A percentile compares a stretch with the other conserved stretches of the same genome.
These are phyloP conservation scores for Austroboletus niveus DNA, from an alignment of 1,284 basidiomycete genomes.

Conservation along the genomic window DNA sequence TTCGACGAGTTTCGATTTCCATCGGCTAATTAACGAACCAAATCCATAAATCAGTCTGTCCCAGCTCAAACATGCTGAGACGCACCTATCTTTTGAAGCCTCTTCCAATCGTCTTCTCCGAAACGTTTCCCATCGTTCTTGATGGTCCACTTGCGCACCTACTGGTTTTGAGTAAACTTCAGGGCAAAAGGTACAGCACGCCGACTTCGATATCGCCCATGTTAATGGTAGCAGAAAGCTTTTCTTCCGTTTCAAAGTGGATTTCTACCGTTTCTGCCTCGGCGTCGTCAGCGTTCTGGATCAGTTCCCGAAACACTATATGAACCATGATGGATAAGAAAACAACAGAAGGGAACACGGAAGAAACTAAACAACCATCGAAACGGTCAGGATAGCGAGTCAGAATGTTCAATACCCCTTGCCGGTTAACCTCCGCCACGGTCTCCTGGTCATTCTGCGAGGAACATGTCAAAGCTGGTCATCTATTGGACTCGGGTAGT, in stretches of 20 bases:
- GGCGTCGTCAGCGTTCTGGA: slow-evolving; percentile 96
- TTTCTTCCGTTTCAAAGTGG: slow-evolving; percentile 63
- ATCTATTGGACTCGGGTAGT: too few species aligned
- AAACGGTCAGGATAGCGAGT: slow-evolving; percentile 23
- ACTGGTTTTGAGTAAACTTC: neutral
- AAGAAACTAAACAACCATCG: slow-evolving; percentile 3
- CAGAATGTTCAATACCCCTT: slow-evolving; percentile 20
- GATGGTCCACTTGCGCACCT: slow-evolving; percentile 66
- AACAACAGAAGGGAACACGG: neutral
- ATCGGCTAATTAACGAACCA: slow-evolving; percentile 47
- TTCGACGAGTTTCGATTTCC: slow-evolving; percentile 82
- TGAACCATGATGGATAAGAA: neutral
- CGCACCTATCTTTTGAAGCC: slow-evolving; percentile 82
- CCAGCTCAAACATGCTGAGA: neutral
- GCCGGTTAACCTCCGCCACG: slow-evolving; percentile 16
- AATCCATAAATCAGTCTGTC: slow-evolving; percentile 3
- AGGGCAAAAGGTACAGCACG: neutral
- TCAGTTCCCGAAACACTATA: slow-evolving; percentile 82
- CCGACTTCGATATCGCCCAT: neutral
- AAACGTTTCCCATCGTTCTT: slow-evolving; percentile 85
- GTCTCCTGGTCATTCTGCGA: neutral
- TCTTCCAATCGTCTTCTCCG: slow-evolving; percentile 78
- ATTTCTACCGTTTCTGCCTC: slow-evolving; percentile 77
- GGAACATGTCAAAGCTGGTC: neutral
- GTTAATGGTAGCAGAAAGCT: neutral